Conservation (phyloP, 352 stramenopile genomes). For the Phytopythium boreale region DNA sequence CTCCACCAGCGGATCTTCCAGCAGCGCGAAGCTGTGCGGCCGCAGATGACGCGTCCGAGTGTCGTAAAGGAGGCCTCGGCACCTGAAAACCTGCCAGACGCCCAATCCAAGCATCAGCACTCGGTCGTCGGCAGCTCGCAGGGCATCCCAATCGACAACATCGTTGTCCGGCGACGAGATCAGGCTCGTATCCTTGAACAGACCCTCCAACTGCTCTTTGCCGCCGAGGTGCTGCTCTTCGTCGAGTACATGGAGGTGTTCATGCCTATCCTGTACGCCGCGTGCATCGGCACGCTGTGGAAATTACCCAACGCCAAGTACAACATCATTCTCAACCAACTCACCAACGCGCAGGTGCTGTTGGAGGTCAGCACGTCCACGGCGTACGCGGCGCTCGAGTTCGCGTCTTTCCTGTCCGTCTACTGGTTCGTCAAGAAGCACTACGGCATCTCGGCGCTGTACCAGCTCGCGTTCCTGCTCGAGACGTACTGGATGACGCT, state of each 20-base stretch:
- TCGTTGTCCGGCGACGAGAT: conserved; percentile 8
- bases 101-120: neutral
- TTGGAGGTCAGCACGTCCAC: conserved; percentile 6
- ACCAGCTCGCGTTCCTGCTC: conserved; percentile 31
- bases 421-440: conserved; percentile 20
- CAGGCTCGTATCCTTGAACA: conserved; percentile 13
- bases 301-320: conserved; percentile 15
- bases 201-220: conserved; percentile 20
- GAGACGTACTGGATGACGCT: conserved; percentile 21
- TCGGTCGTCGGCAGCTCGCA: no score
- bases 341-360: conserved; percentile 3
- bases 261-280: conserved; percentile 23
- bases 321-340: conserved; percentile 15
- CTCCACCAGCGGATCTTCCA: no score
- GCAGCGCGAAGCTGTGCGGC: no score
- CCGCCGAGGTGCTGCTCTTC: conserved; percentile 20
- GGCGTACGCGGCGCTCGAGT: conserved; percentile 13
- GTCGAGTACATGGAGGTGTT: conserved; percentile 33
- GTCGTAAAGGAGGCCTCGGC: no score
- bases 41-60: no score
- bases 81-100: neutral
- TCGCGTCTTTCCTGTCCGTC: conserved; percentile 17
- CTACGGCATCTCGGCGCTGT: conserved; percentile 23
- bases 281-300: conserved; percentile 15
- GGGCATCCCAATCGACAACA: conserved; percentile 8